Evolutionary conservation across 257 asterid genomes (phyloP), one percentile per base, ranked within the genome.

Genomic region (Solanum sejunctum): DNA sequence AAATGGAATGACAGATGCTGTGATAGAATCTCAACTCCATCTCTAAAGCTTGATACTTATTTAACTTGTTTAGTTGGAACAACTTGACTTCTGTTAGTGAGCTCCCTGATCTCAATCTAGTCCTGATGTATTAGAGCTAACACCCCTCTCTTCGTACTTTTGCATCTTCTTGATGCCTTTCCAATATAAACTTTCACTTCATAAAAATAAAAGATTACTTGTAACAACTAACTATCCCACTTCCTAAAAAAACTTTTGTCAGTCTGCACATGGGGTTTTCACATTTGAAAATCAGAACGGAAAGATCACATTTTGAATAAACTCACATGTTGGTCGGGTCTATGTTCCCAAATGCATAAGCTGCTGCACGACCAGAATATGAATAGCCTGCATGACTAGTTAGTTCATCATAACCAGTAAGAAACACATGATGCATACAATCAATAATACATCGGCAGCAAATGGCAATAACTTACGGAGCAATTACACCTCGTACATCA

Each of bases 341-440:
- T 49, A 97, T 97, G 88, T 92, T 95, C 75, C 97, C 99, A 90
- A 97, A 97, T 26, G 99, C 99, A 87, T 90, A 97, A 87, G 99
- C 98, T 58, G 99, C 98, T 47, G 99, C 98, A 71, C 95, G 94
- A 49, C 99, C 99, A 60, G 99, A 97, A 88, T 97, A 97, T 5
- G 99, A 95, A 85, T 95, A 97, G 88, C 99, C 99, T 91, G 99
- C 99, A 92, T 97, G 99, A 91, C 99, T 97, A 89, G 82, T 85
- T 71, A 86, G 82, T 70, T 85, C 72, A 87, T 88, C 51, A 85
- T n/a, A 75, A 85, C 84, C 85, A 85, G 75, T 66, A 60, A 82
- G 23, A 49, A 84, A 57, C 54, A 81, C 23, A 80, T 86, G 51
- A 86, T 28, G 21, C 47, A 60, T 41, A 64, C 49, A 12, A 67